A percentile compares a stretch with the other conserved stretches of the same genome.
Conservation (phyloP, 106 monocot species). For the Acorus gramineus region DNA sequence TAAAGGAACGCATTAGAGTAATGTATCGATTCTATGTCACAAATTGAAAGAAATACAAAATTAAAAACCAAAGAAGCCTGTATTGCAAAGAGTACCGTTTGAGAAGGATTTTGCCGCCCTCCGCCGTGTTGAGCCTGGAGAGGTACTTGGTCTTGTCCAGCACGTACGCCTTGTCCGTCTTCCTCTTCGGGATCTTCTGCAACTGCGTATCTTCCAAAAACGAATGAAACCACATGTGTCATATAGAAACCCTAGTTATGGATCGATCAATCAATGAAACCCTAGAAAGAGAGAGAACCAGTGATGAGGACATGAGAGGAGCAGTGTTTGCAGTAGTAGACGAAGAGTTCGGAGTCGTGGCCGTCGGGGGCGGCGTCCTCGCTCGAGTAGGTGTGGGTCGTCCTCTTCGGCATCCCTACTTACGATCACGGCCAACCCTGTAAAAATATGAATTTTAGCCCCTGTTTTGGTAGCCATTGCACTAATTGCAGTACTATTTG, state of each 20-base stretch:
- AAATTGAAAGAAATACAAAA: too few relatives aligned
- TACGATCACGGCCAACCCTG: too few relatives aligned
- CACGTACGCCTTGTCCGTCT: slow-evolving; percentile 87
- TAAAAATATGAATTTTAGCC: too few relatives aligned
- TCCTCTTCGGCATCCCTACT: slow-evolving; percentile 85
- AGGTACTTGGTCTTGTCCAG: slow-evolving; percentile 83
- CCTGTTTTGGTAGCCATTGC: too few relatives aligned
- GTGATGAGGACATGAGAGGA: slow-evolving; percentile 93
- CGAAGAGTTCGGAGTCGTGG: slow-evolving; percentile 87
- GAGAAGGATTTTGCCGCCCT: slow-evolving; percentile 79
- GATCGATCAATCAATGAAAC: not conserved
- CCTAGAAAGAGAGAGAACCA: slow-evolving; percentile 28
- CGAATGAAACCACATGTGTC: not conserved
- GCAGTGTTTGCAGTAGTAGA: slow-evolving; percentile 98
- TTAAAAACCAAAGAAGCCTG: not conserved
- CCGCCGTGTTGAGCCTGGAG: slow-evolving; percentile 66
- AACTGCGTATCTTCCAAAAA: slow-evolving; percentile 79
- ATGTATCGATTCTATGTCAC: too few relatives aligned
- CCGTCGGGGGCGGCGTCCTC: slow-evolving; percentile 84
- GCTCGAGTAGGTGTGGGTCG: slow-evolving; percentile 97
- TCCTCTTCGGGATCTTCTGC: slow-evolving; percentile 92
- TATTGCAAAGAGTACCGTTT: slow-evolving; percentile 48
- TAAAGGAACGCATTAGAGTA: too few relatives aligned
- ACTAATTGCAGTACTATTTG: too few relatives aligned
- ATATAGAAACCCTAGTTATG: not conserved